Percentiles rank a stretch among this genome's conserved stretches.
phyloP scores from a whole-genome alignment of 2,329 filamentous ascomycete species.

The Penicillium fuscoglaucum region DNA sequence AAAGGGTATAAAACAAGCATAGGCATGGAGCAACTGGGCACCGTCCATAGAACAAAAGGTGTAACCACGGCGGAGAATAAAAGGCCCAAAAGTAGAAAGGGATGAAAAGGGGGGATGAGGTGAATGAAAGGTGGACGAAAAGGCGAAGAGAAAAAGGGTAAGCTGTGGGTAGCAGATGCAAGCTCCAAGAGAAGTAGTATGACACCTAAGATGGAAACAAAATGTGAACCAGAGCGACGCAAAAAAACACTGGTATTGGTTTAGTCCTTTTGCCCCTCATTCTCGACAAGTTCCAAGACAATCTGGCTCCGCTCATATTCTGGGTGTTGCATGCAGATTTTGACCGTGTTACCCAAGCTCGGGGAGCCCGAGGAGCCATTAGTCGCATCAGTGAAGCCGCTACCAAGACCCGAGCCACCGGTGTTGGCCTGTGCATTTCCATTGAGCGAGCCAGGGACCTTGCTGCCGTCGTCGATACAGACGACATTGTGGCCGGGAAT shows the following conservation, averaged over 20 bases:
- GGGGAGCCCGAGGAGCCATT: constrained; percentile 36
- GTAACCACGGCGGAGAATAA: neutral
- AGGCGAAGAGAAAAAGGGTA: neutral
- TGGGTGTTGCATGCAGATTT: constrained; percentile 93
- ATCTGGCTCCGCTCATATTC: constrained; percentile 81
- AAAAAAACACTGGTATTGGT: neutral
- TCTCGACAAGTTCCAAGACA: constrained; percentile 87
- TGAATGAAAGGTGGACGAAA: neutral
- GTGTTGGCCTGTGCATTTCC: constrained; percentile 33
- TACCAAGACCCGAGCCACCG: constrained; percentile 28
- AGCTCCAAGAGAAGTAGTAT: neutral
- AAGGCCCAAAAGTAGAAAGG: neutral
- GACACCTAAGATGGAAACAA: neutral
- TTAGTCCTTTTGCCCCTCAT: constrained; percentile 72
- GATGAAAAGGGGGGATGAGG: neutral
- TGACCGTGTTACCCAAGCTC: constrained; percentile 71
- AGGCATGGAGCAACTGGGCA: neutral
- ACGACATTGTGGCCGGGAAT: constrained; percentile 88
- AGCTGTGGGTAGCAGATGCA: neutral
- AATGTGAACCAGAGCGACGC: neutral
- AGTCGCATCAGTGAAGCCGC: constrained; percentile 37
- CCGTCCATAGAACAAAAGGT: neutral
- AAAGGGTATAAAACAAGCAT: constrained; percentile 16
- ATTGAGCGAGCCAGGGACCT: constrained; percentile 42
- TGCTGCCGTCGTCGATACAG: constrained; percentile 77